Conservation (phyloP, 139 green algal genomes). For the Prasinococcaceae sp. region DNA sequence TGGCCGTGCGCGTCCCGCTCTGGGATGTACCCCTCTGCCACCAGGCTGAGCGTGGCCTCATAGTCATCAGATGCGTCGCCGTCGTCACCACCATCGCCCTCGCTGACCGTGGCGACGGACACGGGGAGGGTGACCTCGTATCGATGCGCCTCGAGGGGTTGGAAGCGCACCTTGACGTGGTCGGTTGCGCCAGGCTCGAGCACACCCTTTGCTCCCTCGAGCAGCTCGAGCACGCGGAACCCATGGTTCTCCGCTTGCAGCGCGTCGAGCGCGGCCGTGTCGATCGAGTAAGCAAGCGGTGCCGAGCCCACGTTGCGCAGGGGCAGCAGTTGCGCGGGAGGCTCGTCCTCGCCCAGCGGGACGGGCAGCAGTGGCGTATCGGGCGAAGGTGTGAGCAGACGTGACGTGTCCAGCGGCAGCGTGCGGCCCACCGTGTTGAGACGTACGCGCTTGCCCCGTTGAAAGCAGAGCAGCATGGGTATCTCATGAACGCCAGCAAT, state of each 20-base stretch:
- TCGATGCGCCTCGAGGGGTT: too few relatives aligned
- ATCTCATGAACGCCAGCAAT: constrained; percentile 30
- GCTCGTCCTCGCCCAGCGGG: constrained; percentile 35
- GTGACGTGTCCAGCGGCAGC: constrained; percentile 12
- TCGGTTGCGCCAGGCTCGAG: too few relatives aligned
- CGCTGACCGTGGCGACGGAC: too few relatives aligned
- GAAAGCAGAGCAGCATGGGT: constrained; percentile 38
- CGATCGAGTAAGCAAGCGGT: constrained; percentile 28
- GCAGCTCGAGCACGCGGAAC: constrained; percentile 28
- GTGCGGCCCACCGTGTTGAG: constrained; percentile 38
- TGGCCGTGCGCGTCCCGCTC: too few relatives aligned
- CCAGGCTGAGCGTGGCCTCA: too few relatives aligned
- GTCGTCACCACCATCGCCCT: too few relatives aligned
- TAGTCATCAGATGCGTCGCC: too few relatives aligned
- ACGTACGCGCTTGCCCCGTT: constrained; percentile 42
- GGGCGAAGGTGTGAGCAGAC: constrained; percentile 7
- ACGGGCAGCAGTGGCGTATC: constrained; percentile 25
- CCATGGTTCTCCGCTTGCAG: constrained; percentile 24
- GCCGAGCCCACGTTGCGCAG: constrained; percentile 36
- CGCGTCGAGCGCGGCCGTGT: constrained; percentile 19
- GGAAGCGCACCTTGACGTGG: too few relatives aligned
- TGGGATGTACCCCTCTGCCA: too few relatives aligned
- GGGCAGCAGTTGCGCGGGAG: constrained; percentile 28
- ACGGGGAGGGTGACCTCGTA: too few relatives aligned
- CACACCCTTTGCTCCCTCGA: too few relatives aligned